These are phyloP conservation scores for Malassezia furfur DNA, from an alignment of 1,284 basidiomycete species.

Conservation along the genomic window DNA sequence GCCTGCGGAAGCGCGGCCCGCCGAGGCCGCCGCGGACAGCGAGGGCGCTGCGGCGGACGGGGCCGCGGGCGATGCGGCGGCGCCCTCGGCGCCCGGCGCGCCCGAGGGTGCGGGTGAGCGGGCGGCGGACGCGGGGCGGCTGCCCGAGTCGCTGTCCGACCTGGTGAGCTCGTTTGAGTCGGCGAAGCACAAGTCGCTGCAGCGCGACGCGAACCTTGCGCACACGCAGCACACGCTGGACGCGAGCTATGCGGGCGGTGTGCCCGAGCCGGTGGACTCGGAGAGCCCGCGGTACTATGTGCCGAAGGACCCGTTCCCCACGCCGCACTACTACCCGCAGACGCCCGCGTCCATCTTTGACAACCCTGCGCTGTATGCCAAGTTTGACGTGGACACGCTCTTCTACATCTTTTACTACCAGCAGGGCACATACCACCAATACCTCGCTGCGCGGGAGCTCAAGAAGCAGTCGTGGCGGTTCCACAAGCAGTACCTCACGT, in stretches of 20 bases:
- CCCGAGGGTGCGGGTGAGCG: conserved; percentile 18
- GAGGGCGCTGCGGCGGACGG: conserved; percentile 34
- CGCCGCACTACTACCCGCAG: conserved; percentile 93
- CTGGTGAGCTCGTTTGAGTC: conserved; percentile 89
- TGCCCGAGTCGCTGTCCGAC: conserved; percentile 75
- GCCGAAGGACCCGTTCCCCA: conserved; percentile 80
- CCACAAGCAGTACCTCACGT: conserved; percentile 97
- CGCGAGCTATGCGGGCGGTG: conserved; percentile 65
- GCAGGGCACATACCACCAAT: conserved; percentile 95
- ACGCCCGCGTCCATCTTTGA: conserved; percentile 69
- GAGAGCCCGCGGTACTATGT: conserved; percentile 70
- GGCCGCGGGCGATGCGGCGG: conserved; percentile 20
- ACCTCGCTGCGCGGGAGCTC: conserved; percentile 88
- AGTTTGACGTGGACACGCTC: conserved; percentile 90
- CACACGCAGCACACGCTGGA: conserved; percentile 72
- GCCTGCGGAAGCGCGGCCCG: conserved; percentile 19
- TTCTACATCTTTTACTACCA: conserved; percentile 99
- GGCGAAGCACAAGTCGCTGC: conserved; percentile 80
- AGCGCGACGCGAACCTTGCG: conserved; percentile 72
- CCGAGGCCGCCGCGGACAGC: conserved; percentile 50
- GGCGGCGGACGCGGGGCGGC: conserved; percentile 35
- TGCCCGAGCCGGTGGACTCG: conserved; percentile 81
- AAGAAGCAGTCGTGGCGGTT: conserved; percentile 98
- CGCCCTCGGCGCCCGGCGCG: conserved; percentile 15
- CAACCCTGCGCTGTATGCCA: conserved; percentile 75